Base-by-base conservation (phyloP, 208 protist species). In the Acanthamoeba sp. region DNA sequence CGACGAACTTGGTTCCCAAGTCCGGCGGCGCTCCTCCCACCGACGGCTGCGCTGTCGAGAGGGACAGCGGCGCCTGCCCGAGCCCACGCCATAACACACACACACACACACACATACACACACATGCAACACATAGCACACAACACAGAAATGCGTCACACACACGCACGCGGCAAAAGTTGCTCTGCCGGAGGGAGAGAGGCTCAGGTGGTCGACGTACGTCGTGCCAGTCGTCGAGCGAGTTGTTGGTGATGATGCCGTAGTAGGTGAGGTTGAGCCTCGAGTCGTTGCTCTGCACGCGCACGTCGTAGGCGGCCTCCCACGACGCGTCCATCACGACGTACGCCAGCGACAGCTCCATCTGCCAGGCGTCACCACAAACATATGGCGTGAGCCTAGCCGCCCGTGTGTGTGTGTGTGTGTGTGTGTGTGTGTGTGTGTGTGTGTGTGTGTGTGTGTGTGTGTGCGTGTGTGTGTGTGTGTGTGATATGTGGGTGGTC, bases 161-260 rank as follows among this genome's bases (percentile, higher is more conserved):
- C 0, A 14, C 10, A 50, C 2, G 45, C 16, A 55, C 2, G 22
- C 4, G 1, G 0, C 0, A 1, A 9, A 24, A 24, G 62, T 36
- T 7, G 32, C 24, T 27, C n/a, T 10, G 59, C 1, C 5, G 59
- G 59, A 12, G 59, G 4, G 24, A 52, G 48, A 18, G 5, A 1
- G 48, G 7, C n/a, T 55, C 48, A 55, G 6, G 16, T 20, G 6
- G n/a, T 29, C 14, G 20, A 52, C 27, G 42, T 52, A 84, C 76
- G 76, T 84, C 76, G 36, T 84, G 36, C 76, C 76, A 84, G 42
- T 84, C 14, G 42, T 84, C 76, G 24, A 36, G 34, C 24, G 76
- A 84, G 76, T 84, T 84, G 76, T 84, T 84, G 40, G 76, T 84
- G 42, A 84, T 84, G 42, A 55, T 84, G 76, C 76, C 76, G 76